Conservation (phyloP, 257 asterid species). For the Solanum tacnaense region DNA sequence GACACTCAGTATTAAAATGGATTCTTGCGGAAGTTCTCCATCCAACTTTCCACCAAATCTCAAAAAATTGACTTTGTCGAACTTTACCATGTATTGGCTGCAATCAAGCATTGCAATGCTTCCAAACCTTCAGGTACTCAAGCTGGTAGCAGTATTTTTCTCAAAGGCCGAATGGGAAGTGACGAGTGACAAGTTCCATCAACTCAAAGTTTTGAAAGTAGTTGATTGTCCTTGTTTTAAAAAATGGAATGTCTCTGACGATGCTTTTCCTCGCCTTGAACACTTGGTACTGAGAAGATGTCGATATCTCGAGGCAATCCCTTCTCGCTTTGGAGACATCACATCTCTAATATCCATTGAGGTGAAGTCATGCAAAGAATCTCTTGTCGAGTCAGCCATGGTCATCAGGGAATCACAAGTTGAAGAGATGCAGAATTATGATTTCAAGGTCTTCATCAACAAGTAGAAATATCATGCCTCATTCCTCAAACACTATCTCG, state of each 20-base stretch:
- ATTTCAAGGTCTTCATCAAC: background rate
- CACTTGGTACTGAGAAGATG: background rate
- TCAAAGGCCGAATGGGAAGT: background rate
- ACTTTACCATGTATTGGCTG: background rate
- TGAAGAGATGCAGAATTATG: background rate
- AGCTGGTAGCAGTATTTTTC: background rate
- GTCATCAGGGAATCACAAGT: background rate
- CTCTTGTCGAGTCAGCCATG: background rate
- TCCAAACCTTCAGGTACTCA: conserved; percentile 3
- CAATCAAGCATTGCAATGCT: background rate
- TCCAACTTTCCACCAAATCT: conserved; percentile 1
- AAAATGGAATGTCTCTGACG: background rate
- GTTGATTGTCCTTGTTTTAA: background rate
- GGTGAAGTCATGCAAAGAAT: background rate
- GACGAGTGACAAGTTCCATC: background rate
- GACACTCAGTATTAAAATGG: background rate
- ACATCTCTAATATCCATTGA: background rate
- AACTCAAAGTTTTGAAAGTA: background rate
- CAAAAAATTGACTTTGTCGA: background rate
- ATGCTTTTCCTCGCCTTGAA: background rate
- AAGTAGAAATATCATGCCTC: background rate
- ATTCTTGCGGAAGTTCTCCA: background rate
- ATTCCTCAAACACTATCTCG: background rate
- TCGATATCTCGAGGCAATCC: background rate
- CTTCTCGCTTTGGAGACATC: conserved; percentile 1